A percentile compares a stretch with the other conserved stretches of the same genome.
These are phyloP conservation scores for Ustilago loliicola DNA, from an alignment of 1,284 basidiomycete species.

Conservation along the genomic window DNA sequence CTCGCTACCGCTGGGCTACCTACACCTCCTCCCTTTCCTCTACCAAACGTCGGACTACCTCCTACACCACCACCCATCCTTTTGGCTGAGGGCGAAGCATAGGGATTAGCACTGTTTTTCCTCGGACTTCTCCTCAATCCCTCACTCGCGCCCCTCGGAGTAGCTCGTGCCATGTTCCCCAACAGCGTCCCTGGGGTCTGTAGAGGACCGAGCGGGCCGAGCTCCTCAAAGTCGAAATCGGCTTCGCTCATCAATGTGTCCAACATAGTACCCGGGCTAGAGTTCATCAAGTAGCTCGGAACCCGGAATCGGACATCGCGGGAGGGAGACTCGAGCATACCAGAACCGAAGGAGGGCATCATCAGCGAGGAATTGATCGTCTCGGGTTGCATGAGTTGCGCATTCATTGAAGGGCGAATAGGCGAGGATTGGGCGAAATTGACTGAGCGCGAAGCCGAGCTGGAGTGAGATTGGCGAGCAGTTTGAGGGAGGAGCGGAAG, in stretches of 20 bases:
- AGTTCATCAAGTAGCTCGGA: conserved; percentile 62
- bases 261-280: conserved; percentile 65
- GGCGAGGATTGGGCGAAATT: conserved; percentile 58
- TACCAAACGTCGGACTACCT: neutral
- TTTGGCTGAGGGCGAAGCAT: conserved; percentile 46
- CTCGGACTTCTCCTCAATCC: conserved; percentile 63
- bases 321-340: conserved; percentile 41
- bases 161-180: conserved; percentile 17
- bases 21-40: neutral
- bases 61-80: neutral
- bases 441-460: conserved; percentile 16
- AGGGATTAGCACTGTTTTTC: conserved; percentile 67
- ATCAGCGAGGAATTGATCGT: conserved; percentile 18
- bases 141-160: conserved; percentile 15
- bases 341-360: conserved; percentile 18
- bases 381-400: conserved; percentile 39
- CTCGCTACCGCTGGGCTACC: conserved; percentile 14
- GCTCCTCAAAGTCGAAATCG: conserved; percentile 61
- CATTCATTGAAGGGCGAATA: conserved; percentile 44
- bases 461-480: conserved; percentile 26
- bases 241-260: conserved; percentile 64
- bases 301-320: conserved; percentile 55
- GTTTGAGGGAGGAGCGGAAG: conserved; percentile 19
- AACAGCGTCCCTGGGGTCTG: conserved; percentile 48
- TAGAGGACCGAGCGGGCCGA: conserved; percentile 35